Percentiles rank a stretch among this genome's conserved stretches.
These are phyloP conservation scores for Alternaria sp. DNA, from an alignment of 2,329 filamentous ascomycete species.

Conservation along the genomic window DNA sequence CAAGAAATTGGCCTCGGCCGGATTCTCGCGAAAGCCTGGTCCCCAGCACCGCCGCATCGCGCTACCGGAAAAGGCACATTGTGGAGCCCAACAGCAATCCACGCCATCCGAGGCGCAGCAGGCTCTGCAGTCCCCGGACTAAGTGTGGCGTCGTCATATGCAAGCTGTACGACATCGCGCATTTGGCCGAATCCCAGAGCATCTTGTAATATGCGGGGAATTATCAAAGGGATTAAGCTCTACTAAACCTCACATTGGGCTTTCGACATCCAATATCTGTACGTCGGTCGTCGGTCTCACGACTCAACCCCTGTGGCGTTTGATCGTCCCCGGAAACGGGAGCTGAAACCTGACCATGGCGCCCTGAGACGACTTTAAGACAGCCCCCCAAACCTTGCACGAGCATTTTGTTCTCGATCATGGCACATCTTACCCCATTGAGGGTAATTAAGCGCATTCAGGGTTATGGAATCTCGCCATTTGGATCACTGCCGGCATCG, in stretches of 20 bases:
- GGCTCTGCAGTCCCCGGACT: neutral
- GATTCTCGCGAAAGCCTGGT: constrained; percentile 4
- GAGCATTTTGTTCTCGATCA: constrained; percentile 29
- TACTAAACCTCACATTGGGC: neutral
- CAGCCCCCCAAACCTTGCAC: constrained; percentile 30
- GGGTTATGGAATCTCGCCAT: constrained; percentile 20
- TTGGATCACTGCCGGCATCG: constrained; percentile 14
- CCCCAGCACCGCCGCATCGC: constrained; percentile 5
- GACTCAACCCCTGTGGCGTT: constrained; percentile 34
- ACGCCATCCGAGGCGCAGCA: constrained; percentile 26
- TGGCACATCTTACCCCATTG: constrained; percentile 18
- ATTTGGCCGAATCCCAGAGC: neutral
- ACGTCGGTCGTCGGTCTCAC: constrained; percentile 26
- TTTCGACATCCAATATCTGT: constrained; percentile 18
- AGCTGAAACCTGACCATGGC: constrained; percentile 42
- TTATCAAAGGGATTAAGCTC: constrained; percentile 6
- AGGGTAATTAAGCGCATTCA: constrained; percentile 24
- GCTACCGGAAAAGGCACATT: constrained; percentile 2
- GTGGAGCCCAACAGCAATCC: constrained; percentile 12
- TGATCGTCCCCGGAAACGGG: constrained; percentile 36
- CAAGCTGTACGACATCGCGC: constrained; percentile 9
- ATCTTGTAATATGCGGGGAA: constrained; percentile 26
- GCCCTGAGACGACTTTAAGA: constrained; percentile 47
- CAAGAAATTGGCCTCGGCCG: constrained; percentile 9
- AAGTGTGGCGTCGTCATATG: constrained; percentile 23